Evolutionary conservation across 768 basidiomycete genomes (phyloP), one percentile per base, ranked within the genome.

Genomic region (Leucosporidium scottii): DNA sequence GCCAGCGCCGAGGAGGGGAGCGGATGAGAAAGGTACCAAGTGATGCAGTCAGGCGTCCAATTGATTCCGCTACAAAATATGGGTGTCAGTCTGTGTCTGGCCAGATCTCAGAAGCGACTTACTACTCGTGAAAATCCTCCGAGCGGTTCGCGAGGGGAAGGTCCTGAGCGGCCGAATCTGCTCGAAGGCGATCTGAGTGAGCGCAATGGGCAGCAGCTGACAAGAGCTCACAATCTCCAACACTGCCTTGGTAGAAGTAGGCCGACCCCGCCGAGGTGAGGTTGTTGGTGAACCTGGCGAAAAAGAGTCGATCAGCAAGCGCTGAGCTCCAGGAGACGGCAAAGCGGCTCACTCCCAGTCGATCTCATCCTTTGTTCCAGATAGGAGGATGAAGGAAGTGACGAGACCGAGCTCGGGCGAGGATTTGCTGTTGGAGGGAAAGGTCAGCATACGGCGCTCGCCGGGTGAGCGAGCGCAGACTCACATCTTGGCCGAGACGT

Each of bases 381-480:
- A 44, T 74, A 77, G 76, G 13, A 74, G 75, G 68, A 77, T 76
- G 8, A 76, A 76, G 1, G 75, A 73, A 3, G 78, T 77, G 23
- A 78, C 74, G 21, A 77, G 72, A 3, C 76, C 76, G 0, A 62
- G 58, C 59, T 67, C 72, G 15, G 70, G 68, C 6, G 73, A 74
- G 0, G 75, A 64, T 63, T 76, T 65, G 39, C 39, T 44, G 39
- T 44, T 10, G 39, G 13, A 2, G 39, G 10, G 13, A 15, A 44
- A 13, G 15, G 39, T 44, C 39, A 44, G 39, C 39, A 13, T n/a
- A n/a, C 39, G 10, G 39, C 13, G 39, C 39, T 44, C 39, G 39
- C 8, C 39, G 39, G 39, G 10, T 34, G 10, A 10, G 10, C 34
- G 34, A 34, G 34, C 5, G 39, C 34, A 36, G 15, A 17, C 39